Percentiles rank a stretch among this genome's conserved stretches.
These are phyloP conservation scores for Thozetella sp. DNA, from an alignment of 495 filamentous ascomycete genomes.

Conservation along the genomic window DNA sequence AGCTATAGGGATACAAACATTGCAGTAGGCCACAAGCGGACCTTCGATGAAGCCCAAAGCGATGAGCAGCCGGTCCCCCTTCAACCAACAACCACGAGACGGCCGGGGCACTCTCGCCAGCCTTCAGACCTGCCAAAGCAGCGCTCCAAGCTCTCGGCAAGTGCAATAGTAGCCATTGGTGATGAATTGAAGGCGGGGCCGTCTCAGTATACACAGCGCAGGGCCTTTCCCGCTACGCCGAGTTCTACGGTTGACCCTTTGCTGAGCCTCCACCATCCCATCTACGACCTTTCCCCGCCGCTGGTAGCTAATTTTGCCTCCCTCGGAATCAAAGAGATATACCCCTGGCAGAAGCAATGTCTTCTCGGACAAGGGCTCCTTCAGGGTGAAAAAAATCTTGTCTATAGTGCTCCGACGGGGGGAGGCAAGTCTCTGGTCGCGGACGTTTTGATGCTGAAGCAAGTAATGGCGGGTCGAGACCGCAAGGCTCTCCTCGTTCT, in stretches of 20 bases:
- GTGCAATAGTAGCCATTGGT: conserved; percentile 25
- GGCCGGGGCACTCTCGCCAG: conserved; percentile 18
- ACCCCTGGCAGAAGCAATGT: conserved; percentile 85
- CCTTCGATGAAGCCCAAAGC: conserved; percentile 7
- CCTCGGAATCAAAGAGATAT: conserved; percentile 69
- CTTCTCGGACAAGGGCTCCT: conserved; percentile 69
- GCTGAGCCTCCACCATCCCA: conserved; percentile 62
- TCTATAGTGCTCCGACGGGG: conserved; percentile 85
- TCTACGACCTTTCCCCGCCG: conserved; percentile 62
- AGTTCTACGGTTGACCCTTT: conserved; percentile 57
- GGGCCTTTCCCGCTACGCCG: conserved; percentile 43
- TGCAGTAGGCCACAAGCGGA: conserved; percentile 23
- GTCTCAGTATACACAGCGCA: conserved; percentile 51
- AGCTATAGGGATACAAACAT: conserved; percentile 9
- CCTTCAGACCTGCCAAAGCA: conserved; percentile 16
- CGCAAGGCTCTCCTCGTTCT: conserved; percentile 78
- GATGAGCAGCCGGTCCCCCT: not conserved
- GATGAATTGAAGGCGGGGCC: conserved; percentile 2
- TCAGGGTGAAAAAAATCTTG: conserved; percentile 66
- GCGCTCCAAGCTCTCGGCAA: conserved; percentile 30
- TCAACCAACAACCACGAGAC: conserved; percentile 12
- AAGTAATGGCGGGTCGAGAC: conserved; percentile 63
- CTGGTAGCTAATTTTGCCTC: conserved; percentile 67
- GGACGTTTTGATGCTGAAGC: conserved; percentile 74
- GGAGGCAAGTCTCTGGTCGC: conserved; percentile 82